phyloP scores from a whole-genome alignment of 139 green algal species.

The Nannochloris sp. region DNA sequence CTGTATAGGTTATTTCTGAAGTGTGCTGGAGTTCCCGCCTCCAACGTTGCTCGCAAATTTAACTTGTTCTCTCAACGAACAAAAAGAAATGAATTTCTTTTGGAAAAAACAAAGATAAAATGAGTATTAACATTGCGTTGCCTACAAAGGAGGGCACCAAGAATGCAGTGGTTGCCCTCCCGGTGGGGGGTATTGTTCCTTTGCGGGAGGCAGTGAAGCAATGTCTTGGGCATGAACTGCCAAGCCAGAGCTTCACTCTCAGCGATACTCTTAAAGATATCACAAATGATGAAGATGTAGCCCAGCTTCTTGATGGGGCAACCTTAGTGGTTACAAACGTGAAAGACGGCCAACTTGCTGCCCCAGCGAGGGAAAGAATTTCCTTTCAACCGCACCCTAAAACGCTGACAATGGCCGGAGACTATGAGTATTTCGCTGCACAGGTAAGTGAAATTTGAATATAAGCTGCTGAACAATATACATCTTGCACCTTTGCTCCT shows the following conservation, averaged over 20 bases:
- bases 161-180: constrained; percentile 3
- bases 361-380: constrained; percentile 50
- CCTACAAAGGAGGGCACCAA: neutral
- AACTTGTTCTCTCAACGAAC: too few relatives aligned
- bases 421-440: constrained; percentile 79
- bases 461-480: neutral
- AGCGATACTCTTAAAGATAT: constrained; percentile 10
- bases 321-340: constrained; percentile 4
- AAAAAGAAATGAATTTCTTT: too few relatives aligned
- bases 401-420: constrained; percentile 72
- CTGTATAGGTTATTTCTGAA: too few relatives aligned
- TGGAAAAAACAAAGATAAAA: neutral
- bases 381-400: constrained; percentile 73
- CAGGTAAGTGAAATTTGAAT: constrained; percentile 16
- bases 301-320: constrained; percentile 1
- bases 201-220: neutral
- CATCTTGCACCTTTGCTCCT: neutral
- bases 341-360: constrained; percentile 1
- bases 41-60: too few relatives aligned
- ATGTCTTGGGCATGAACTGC: constrained; percentile 1
- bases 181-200: neutral
- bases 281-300: constrained; percentile 8
- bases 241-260: constrained; percentile 3
- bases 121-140: neutral
- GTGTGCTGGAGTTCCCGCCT: too few relatives aligned